A percentile compares a stretch with the other conserved stretches of the same genome.
Conservation (phyloP, 495 filamentous ascomycete genomes). For the Cetradonia linearis region DNA sequence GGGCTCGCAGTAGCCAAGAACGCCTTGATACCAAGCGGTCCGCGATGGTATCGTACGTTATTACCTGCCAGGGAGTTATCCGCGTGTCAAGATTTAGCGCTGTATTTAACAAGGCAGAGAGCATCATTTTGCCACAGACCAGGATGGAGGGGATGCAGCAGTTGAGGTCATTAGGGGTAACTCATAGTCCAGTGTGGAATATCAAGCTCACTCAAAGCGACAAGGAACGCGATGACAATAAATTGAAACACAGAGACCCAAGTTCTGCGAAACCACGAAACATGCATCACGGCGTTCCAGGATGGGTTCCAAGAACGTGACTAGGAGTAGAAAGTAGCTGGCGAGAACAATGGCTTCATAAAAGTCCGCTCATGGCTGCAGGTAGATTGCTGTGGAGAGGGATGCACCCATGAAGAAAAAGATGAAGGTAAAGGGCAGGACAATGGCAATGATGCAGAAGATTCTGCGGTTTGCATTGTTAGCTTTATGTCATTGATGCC, state of each 20-base stretch:
- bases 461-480: neutral
- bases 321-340: constrained; percentile 30
- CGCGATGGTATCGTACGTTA: neutral
- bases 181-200: neutral
- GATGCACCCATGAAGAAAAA: constrained; percentile 28
- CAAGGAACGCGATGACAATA: constrained; percentile 25
- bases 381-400: constrained; percentile 27
- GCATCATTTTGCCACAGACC: constrained; percentile 32
- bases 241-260: constrained; percentile 30
- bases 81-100: constrained; percentile 21
- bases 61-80: neutral
- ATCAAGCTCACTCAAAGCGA: constrained; percentile 30
- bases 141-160: constrained; percentile 31
- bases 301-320: constrained; percentile 27
- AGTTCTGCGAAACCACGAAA: constrained; percentile 25
- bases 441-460: constrained; percentile 17
- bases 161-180: constrained; percentile 30
- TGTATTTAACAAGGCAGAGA: constrained; percentile 32
- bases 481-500: constrained; percentile 8
- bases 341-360: constrained; percentile 29
- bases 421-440: constrained; percentile 27
- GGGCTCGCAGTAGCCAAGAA: neutral
- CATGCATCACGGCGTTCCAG: constrained; percentile 22
- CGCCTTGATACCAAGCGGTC: constrained; percentile 3
- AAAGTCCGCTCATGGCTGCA: constrained; percentile 27